Percentiles rank a stretch among this genome's conserved stretches.
Conservation (phyloP, 768 basidiomycete genomes). For the Leccinum broughii region DNA sequence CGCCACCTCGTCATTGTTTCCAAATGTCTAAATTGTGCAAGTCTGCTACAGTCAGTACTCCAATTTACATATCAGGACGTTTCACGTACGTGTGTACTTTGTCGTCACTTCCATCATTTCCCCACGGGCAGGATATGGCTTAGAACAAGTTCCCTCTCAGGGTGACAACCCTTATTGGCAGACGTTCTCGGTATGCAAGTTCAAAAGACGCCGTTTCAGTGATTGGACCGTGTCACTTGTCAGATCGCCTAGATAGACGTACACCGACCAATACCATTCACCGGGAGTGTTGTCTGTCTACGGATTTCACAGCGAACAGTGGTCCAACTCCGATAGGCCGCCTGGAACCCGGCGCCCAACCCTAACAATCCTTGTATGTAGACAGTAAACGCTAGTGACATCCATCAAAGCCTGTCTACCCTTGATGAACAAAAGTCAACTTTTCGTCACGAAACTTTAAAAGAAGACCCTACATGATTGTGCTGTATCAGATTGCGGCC, state of each 20-base stretch:
- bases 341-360: neutral
- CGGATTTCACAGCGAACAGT: neutral
- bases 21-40: neutral
- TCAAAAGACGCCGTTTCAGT: neutral
- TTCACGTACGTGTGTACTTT: neutral
- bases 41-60: neutral
- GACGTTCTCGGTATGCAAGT: neutral
- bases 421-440: neutral
- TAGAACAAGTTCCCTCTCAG: neutral
- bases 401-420: neutral
- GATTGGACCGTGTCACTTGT: neutral
- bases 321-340: neutral
- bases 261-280: neutral
- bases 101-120: neutral
- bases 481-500: neutral
- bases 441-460: neutral
- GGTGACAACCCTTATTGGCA: neutral
- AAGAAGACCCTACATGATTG: neutral
- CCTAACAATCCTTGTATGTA: neutral
- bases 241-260: neutral
- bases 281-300: neutral
- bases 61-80: neutral
- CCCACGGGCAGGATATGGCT: neutral
- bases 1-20: neutral
- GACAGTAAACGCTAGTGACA: neutral